Evolutionary conservation across 805 yeast species (phyloP).

Genomic region (Suhomyces vadensis): DNA sequence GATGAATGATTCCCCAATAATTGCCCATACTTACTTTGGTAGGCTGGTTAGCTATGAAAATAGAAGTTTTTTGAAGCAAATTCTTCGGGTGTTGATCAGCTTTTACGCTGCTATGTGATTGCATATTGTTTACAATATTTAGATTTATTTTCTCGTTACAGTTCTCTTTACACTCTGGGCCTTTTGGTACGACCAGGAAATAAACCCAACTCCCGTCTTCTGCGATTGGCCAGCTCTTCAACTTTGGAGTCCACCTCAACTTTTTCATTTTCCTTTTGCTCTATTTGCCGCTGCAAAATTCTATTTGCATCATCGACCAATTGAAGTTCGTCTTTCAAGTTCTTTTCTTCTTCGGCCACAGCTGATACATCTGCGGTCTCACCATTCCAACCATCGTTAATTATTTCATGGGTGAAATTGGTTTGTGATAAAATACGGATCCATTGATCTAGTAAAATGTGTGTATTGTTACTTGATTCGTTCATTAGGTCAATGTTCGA

Average conservation of each 20-base stretch:
- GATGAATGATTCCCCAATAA: too few relatives aligned
- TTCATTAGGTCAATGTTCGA: slow-evolving; percentile 33
- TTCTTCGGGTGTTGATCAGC: too few relatives aligned
- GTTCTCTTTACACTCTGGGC: slow-evolving; percentile 7
- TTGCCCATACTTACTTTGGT: too few relatives aligned
- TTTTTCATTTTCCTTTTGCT: slow-evolving; percentile 17
- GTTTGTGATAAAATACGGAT: slow-evolving; percentile 62
- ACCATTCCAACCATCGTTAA: slow-evolving; percentile 48
- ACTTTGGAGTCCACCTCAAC: slow-evolving; percentile 10
- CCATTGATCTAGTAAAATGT: slow-evolving; percentile 58
- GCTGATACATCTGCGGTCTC: slow-evolving; percentile 22
- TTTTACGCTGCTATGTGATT: neutral
- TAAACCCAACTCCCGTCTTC: slow-evolving; percentile 29
- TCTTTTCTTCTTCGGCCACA: slow-evolving; percentile 23
- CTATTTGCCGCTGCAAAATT: slow-evolving; percentile 21
- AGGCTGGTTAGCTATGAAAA: too few relatives aligned
- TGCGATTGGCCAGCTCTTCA: slow-evolving; percentile 14
- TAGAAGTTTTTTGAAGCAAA: too few relatives aligned
- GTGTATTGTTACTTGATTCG: slow-evolving; percentile 48
- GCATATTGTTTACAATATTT: neutral
- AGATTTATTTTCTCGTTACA: too few relatives aligned
- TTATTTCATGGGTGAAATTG: slow-evolving; percentile 50
- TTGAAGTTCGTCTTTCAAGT: slow-evolving; percentile 24
- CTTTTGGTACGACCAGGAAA: slow-evolving; percentile 2
- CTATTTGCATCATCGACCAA: slow-evolving; percentile 30